Conservation (phyloP, 169 alveolate species). For the Perkinsus olseni region DNA sequence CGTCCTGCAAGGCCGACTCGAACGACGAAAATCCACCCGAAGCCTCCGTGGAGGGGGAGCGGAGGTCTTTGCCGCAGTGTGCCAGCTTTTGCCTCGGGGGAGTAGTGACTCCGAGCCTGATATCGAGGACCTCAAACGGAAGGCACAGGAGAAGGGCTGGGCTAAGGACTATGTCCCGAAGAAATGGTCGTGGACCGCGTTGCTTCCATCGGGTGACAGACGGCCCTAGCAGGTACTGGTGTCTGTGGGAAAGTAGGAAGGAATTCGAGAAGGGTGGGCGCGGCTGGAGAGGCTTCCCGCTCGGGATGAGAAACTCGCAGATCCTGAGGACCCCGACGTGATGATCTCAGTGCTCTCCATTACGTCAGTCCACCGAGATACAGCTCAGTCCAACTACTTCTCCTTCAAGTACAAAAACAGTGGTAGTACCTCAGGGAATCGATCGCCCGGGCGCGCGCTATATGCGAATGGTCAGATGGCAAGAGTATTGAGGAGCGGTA, state of each 20-base stretch:
- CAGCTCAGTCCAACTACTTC: not conserved
- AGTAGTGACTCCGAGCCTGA: not conserved
- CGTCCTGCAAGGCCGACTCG: not conserved
- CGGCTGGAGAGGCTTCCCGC: too few species aligned
- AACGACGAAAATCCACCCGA: not conserved
- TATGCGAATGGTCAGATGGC: not conserved
- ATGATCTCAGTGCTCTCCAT: not conserved
- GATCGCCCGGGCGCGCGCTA: not conserved
- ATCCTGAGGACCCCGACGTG: not conserved
- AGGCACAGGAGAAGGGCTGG: not conserved
- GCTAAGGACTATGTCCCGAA: not conserved
- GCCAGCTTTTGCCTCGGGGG: not conserved
- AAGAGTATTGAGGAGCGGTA: not conserved
- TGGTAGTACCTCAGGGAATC: not conserved
- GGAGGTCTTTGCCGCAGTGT: not conserved
- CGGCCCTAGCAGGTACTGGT: not conserved
- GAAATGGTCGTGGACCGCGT: not conserved
- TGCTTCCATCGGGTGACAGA: not conserved
- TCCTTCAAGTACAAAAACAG: not conserved
- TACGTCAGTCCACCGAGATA: not conserved
- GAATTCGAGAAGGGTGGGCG: not conserved
- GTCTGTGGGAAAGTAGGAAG: not conserved
- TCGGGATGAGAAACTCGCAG: not conserved
- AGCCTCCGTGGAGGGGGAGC: not conserved
- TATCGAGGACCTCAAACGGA: not conserved